A percentile compares a stretch with the other conserved stretches of the same genome.
Evolutionary conservation across 257 asterid genomes (phyloP).

Genomic region (Solanum dulcamara): DNA sequence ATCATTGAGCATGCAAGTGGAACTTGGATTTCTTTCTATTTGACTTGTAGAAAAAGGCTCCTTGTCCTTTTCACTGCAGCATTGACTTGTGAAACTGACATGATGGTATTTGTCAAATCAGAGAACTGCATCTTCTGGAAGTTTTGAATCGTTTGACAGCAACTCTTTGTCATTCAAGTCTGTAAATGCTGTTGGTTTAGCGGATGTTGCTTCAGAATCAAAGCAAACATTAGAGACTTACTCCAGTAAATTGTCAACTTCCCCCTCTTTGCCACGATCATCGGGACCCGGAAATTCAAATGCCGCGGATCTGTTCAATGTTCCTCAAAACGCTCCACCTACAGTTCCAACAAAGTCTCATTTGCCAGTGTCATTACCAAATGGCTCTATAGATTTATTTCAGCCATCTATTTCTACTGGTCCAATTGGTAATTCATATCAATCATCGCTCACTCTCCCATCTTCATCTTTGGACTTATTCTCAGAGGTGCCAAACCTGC

Average conservation of each 20-base stretch:
- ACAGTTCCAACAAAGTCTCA: conserved; percentile 23
- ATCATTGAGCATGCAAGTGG: neutral
- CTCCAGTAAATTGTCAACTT: conserved; percentile 11
- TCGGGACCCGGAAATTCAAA: conserved; percentile 12
- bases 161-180: conserved; percentile 29
- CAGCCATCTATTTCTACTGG: conserved; percentile 28
- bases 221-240: conserved; percentile 23
- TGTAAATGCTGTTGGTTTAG: conserved; percentile 11
- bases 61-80: neutral
- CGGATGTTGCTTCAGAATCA: conserved; percentile 22
- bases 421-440: conserved; percentile 29
- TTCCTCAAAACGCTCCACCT: conserved; percentile 18
- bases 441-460: conserved; percentile 20
- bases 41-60: neutral
- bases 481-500: conserved; percentile 27
- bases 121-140: conserved; percentile 60
- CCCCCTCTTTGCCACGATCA: conserved; percentile 21
- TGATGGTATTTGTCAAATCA: conserved; percentile 20
- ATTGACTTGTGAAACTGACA: conserved; percentile 9
- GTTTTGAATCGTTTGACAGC: conserved; percentile 54
- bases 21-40: neutral
- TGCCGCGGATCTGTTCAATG: conserved; percentile 40
- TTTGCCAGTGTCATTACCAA: conserved; percentile 24
- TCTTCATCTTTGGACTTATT: conserved; percentile 40
- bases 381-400: conserved; percentile 23